Percentiles rank a stretch among this genome's conserved stretches.
Evolutionary conservation across 1,284 basidiomycete genomes (phyloP).

Genomic region (Austropuccinia psidii): DNA sequence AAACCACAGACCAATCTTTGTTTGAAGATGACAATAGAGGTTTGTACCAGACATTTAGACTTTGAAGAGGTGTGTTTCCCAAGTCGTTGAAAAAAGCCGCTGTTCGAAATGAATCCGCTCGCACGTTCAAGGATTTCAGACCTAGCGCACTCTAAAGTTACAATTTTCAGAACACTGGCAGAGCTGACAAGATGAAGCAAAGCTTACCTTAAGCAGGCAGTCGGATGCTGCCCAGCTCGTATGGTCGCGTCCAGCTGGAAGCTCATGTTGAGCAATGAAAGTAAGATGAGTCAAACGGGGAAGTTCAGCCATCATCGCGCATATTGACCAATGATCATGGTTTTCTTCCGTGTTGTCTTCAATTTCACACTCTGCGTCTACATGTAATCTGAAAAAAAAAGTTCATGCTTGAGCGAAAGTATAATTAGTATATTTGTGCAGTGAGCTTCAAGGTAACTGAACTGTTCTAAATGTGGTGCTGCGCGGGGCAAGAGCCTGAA

Average conservation of each 20-base stretch:
- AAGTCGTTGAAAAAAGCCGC: not conserved
- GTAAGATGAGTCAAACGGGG: constrained; percentile 20
- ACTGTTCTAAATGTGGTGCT: constrained; percentile 23
- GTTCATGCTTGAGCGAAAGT: not conserved
- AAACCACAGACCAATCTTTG: constrained; percentile 30
- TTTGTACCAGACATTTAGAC: constrained; percentile 31
- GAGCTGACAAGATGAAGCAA: not conserved
- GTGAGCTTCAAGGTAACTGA: not conserved
- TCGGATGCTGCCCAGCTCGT: constrained; percentile 3
- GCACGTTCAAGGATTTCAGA: constrained; percentile 20
- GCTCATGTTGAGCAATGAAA: constrained; percentile 24
- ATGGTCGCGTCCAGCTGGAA: constrained; percentile 1
- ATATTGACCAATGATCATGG: constrained; percentile 4
- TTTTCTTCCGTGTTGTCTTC: not conserved
- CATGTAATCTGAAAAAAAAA: constrained; percentile 14
- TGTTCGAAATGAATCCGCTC: constrained; percentile 15
- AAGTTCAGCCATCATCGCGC: not conserved
- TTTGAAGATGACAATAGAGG: not conserved
- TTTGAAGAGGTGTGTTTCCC: not conserved
- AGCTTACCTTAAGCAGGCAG: constrained; percentile 1
- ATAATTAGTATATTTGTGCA: not conserved
- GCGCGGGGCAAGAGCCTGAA: constrained; percentile 15
- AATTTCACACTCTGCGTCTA: constrained; percentile 27
- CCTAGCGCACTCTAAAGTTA: not conserved
- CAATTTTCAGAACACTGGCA: not conserved